Conservation (phyloP, 208 protist genomes). For the Leptomonas pyrrhocoris region DNA sequence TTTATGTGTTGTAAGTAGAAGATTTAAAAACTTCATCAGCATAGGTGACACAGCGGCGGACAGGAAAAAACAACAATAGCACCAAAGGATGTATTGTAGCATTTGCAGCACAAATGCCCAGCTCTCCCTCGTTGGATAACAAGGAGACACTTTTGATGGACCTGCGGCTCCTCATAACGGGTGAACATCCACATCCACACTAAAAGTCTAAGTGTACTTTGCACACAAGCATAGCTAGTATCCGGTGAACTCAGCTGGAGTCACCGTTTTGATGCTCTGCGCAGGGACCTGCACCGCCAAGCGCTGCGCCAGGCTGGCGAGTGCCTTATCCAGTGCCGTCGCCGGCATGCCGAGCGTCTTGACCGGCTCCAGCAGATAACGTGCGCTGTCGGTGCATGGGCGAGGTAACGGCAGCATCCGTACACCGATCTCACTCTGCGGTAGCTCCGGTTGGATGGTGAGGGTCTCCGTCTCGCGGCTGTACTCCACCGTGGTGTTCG, state of each 20-base stretch:
- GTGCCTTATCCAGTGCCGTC: slow-evolving; percentile 18
- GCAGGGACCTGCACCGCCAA: slow-evolving; percentile 10
- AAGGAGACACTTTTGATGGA: no score
- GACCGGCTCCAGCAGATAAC: slow-evolving; percentile 56
- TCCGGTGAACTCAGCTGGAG: slow-evolving; percentile 16
- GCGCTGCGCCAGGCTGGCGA: slow-evolving; percentile 12
- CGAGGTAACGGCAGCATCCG: slow-evolving; percentile 60
- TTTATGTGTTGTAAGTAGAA: no score
- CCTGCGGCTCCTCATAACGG: no score
- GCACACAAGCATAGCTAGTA: slow-evolving; percentile 6
- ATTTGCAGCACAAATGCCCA: no score
- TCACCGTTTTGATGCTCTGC: neutral
- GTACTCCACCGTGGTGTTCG: slow-evolving; percentile 64
- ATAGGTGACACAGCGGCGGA: neutral
- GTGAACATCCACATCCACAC: no score
- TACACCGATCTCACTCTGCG: slow-evolving; percentile 30
- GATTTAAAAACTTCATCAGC: neutral
- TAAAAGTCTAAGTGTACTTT: no score
- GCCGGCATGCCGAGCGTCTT: slow-evolving; percentile 15
- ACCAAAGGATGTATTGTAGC: no score
- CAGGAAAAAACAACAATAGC: no score
- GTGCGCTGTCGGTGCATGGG: slow-evolving; percentile 42
- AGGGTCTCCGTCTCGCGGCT: slow-evolving; percentile 70
- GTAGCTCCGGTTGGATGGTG: slow-evolving; percentile 60
- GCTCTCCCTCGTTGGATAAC: no score